Evolutionary conservation across 106 monocot species (phyloP).

Genomic region (Phalaenopsis aphrodite): DNA sequence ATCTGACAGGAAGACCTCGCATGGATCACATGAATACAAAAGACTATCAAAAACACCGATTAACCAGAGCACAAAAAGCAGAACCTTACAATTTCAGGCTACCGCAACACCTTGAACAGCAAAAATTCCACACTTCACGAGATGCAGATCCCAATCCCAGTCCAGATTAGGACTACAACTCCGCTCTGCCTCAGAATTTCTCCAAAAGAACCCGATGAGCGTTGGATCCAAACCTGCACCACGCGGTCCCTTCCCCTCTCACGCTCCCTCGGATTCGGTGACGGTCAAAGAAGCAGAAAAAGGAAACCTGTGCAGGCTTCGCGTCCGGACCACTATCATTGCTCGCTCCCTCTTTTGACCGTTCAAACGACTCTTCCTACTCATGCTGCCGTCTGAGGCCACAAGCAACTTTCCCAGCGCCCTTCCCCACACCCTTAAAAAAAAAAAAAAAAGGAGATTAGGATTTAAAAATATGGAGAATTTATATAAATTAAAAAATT

Average conservation of each 20-base stretch:
- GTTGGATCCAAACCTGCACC: neutral
- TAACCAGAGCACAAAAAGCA: neutral
- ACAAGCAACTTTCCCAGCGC: neutral
- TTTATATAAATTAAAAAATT: no score
- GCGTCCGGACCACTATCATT: neutral
- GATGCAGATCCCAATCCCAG: neutral
- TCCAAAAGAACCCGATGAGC: neutral
- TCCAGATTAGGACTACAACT: neutral
- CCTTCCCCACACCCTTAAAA: no score
- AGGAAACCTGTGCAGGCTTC: neutral
- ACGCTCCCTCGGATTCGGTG: neutral
- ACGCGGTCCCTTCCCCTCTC: neutral
- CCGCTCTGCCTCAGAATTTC: neutral
- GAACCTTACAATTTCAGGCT: neutral
- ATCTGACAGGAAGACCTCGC: neutral
- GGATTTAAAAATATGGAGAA: no score
- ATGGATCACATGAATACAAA: neutral
- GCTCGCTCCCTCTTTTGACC: neutral
- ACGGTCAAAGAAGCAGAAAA: neutral
- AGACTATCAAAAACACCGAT: neutral
- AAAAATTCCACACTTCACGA: neutral
- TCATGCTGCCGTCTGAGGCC: neutral
- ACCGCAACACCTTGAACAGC: neutral
- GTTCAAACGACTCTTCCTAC: neutral
- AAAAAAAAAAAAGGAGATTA: no score